Evolutionary conservation across 352 stramenopile genomes (phyloP), one percentile per base, ranked within the genome.

Genomic region (Globisporangium irregulare): DNA sequence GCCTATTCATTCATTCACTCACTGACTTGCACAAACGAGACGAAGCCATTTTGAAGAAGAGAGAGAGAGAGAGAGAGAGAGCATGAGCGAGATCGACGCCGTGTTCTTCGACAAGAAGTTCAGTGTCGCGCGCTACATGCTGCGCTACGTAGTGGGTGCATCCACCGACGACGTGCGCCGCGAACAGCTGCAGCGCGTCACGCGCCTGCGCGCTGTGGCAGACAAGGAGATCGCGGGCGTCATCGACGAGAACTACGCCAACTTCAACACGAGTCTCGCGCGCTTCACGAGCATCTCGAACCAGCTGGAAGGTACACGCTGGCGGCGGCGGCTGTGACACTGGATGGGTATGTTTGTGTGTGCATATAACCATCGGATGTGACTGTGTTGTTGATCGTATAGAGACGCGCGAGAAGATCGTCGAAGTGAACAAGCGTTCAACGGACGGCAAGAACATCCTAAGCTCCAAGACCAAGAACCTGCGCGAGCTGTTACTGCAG

Each of bases 91-190:
- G 64, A 93, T 93, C 69, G 87, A 95, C 68, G 64, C 84, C 12
- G 72, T 72, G 62, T 94, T 93, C 75, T 94, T 88, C 67, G 84
- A 93, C 78, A 94, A 94, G 72, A 91, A 91, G 66, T 95, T 95
- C 70, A 94, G 73, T 68, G 84, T 78, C 48, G 53, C 76, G 53
- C 84, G 84, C 56, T 92, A 93, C 74, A 90, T 94, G 80, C 82
- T 95, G 70, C 84, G 80, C 32, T 90, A 83, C 64, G 77, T 94
- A 43, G 81, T 94, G 2, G 80, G 75, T 10, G 84, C 84, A 18
- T 82, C 84, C 3, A 88, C 78, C 8, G 86, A 93, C 56, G 83
- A 94, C 38, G 71, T 88, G 18, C 81, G 86, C 12, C 71, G 77
- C 22, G 82, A 95, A 65, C 86, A 94, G 69, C 77, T 91, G 15